Base-by-base conservation (phyloP, 306 rosid genomes). In the Astragalus glycyphyllos region DNA sequence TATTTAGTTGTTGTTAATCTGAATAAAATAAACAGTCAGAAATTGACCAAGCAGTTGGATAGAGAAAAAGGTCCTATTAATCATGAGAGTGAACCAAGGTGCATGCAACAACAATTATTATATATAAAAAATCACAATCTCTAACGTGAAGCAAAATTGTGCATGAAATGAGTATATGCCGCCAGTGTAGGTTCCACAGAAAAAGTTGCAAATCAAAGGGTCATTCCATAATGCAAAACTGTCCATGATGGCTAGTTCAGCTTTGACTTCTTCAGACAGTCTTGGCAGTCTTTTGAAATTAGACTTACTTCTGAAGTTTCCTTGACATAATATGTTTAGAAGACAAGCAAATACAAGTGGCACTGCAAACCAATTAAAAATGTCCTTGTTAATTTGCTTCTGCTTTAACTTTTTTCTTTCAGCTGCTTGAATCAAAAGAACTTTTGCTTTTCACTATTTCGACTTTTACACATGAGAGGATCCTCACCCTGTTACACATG, bases 161-260 rank as follows among this genome's bases (percentile, higher is more conserved):
- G 58, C 45, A 65, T 65, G 71, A 47, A 65, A 65, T 13, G 6
- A 45, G 11, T 2, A 65, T 4, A 29, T 26, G 57, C n/a, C 23
- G 57, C n/a, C 15, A 56, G 53, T 55, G 68, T 57, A 50, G 72
- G 60, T 50, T 68, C 72, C 72, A 66, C 59, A 35, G 0, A 68
- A 15, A 50, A 68, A 68, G 49, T 68, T 50, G 11, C 17, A 53
- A 46, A 1, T 35, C 17, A 53, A 46, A 1, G 60, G 14, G 11
- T 26, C 26, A 56, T 56, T 26, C 40, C 29, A 81, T 37, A 42
- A 75, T 83, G 69, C 71, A 79, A 41, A 58, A 73, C 31, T 29
- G 81, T 81, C 69, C 83, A 83, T 17, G 71, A 81, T 60, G 13
- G 48, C 8, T 42, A 68, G 77, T 72, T 55, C 58, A 49, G 69